phyloP scores from a whole-genome alignment of 352 stramenopile genomes.

The Phytopythium chamaehyphon region DNA sequence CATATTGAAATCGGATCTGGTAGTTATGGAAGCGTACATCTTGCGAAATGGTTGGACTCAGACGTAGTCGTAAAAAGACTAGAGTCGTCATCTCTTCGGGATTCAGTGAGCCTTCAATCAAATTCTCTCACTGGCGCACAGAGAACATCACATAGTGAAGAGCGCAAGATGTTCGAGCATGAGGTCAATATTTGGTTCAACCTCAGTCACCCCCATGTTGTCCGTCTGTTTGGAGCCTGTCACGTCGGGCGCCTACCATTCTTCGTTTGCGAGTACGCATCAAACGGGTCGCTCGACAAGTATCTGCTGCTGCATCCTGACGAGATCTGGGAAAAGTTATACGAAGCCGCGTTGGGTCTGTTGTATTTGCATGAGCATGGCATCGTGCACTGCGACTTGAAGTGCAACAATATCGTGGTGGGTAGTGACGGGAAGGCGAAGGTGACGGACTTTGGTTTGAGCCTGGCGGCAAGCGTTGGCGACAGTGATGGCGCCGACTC shows the following conservation, averaged over 20 bases:
- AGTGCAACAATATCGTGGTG: slow-evolving; percentile 7
- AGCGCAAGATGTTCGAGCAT: slow-evolving; percentile 1
- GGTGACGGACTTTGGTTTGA: slow-evolving; percentile 5
- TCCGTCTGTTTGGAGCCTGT: slow-evolving; percentile 1
- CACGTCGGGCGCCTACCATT: not conserved
- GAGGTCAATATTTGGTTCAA: slow-evolving; percentile 4
- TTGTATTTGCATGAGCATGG: not conserved
- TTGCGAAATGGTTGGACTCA: slow-evolving; percentile 11
- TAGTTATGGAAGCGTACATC: slow-evolving; percentile 7
- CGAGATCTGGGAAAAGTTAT: slow-evolving; percentile 1
- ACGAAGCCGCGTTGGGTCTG: not conserved
- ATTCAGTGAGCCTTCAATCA: not conserved
- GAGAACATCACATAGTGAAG: not conserved
- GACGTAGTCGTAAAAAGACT: slow-evolving; percentile 11
- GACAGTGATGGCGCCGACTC: too few relatives aligned
- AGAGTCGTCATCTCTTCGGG: too few relatives aligned
- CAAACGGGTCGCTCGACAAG: not conserved
- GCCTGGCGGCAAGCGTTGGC: not conserved
- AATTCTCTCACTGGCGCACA: not conserved
- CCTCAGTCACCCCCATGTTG: slow-evolving; percentile 5
- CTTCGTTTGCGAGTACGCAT: slow-evolving; percentile 6
- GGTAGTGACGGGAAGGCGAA: not conserved
- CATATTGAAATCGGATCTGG: not conserved
- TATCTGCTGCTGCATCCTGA: not conserved
- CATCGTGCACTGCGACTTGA: slow-evolving; percentile 1